Percentiles rank a stretch among this genome's conserved stretches.
These are phyloP conservation scores for Quercus aquifolioides DNA, from an alignment of 306 rosid genomes.

Conservation along the genomic window DNA sequence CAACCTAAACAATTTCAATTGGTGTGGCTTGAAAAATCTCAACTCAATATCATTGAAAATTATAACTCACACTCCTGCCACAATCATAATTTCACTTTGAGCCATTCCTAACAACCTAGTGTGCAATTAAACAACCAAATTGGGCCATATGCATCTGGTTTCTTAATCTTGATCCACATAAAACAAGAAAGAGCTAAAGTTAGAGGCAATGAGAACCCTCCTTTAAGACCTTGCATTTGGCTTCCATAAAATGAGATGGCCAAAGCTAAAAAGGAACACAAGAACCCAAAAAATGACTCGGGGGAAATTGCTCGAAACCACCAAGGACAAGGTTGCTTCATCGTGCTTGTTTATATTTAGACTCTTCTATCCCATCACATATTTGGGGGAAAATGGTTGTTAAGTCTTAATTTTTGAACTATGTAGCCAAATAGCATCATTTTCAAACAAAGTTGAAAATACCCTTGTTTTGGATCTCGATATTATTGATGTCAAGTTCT, in stretches of 20 bases:
- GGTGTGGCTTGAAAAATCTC: too few relatives aligned
- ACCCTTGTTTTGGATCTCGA: too few relatives aligned
- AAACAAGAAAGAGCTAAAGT: slow-evolving; percentile 46
- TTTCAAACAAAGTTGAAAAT: too few relatives aligned
- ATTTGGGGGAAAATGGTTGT: slow-evolving; percentile 32
- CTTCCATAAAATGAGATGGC: slow-evolving; percentile 39
- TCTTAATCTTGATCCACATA: slow-evolving; percentile 34
- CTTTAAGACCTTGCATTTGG: slow-evolving; percentile 32
- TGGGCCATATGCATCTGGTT: too few relatives aligned
- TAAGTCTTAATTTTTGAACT: slow-evolving; percentile 3
- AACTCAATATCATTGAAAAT: slow-evolving; percentile 19
- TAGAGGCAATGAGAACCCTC: slow-evolving; percentile 53
- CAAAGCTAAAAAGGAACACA: slow-evolving; percentile 17
- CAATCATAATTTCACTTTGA: slow-evolving; percentile 4
- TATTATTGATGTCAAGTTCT: too few relatives aligned
- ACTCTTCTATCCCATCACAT: slow-evolving; percentile 46
- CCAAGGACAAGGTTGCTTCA: slow-evolving; percentile 45
- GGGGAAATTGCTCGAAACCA: slow-evolving; percentile 28
- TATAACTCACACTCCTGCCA: too few relatives aligned
- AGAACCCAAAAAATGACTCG: slow-evolving; percentile 28
- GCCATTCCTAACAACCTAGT: slow-evolving; percentile 27
- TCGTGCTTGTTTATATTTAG: slow-evolving; percentile 33
- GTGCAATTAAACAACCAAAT: neutral
- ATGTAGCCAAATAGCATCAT: too few relatives aligned
- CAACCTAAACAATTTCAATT: too few relatives aligned